Evolutionary conservation across 106 monocot species (phyloP).

Genomic region (Narthecium ossifragum): DNA sequence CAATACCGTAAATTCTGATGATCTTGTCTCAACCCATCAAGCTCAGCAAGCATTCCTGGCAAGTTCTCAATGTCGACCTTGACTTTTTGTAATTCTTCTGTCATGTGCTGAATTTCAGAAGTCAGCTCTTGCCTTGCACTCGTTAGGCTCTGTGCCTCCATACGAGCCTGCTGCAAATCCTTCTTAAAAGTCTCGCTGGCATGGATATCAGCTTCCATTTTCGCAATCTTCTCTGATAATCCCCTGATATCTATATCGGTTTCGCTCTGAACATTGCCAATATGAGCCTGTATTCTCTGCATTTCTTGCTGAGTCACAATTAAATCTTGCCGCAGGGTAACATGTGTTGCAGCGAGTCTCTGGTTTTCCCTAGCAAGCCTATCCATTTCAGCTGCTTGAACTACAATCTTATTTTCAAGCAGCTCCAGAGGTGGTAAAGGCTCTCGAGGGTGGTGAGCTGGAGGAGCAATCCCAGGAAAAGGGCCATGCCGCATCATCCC

Average conservation of each 20-base stretch:
- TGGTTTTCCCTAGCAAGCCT: constrained; percentile 55
- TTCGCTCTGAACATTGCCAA: constrained; percentile 36
- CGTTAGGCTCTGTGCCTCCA: constrained; percentile 48
- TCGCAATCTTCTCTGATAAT: constrained; percentile 55
- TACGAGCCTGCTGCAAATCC: constrained; percentile 55
- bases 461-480: constrained; percentile 22
- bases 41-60: constrained; percentile 48
- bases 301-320: constrained; percentile 48
- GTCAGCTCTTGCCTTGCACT: constrained; percentile 45
- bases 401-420: constrained; percentile 50
- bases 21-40: constrained; percentile 64
- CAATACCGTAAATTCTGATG: constrained; percentile 82
- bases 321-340: constrained; percentile 56
- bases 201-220: constrained; percentile 54
- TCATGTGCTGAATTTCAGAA: constrained; percentile 37
- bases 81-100: constrained; percentile 41
- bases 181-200: constrained; percentile 46
- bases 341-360: constrained; percentile 57
- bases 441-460: constrained; percentile 32
- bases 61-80: constrained; percentile 28
- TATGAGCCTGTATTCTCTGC: constrained; percentile 44
- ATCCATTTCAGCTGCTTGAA: constrained; percentile 59
- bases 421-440: constrained; percentile 28
- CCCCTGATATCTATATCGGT: constrained; percentile 50
- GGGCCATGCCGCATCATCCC: constrained; percentile 70